A percentile compares a stretch with the other conserved stretches of the same genome.
Evolutionary conservation across 495 filamentous ascomycete genomes (phyloP).

Genomic region (Tuber borchii): DNA sequence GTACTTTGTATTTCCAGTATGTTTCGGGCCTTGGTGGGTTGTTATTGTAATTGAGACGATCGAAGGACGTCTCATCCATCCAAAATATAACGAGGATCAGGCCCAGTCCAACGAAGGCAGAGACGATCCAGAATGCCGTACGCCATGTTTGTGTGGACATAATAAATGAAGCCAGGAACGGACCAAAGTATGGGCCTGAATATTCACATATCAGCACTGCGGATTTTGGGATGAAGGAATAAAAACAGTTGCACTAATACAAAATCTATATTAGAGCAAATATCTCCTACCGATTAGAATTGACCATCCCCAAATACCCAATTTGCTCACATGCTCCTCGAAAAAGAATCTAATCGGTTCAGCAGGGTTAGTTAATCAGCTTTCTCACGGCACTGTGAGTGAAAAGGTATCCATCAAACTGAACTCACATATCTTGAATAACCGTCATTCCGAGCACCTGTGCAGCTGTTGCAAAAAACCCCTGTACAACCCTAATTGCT

Average conservation of each 20-base stretch:
- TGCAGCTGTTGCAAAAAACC: slow-evolving; percentile 32
- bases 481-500: slow-evolving; percentile 30
- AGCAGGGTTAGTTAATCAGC: neutral
- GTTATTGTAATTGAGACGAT: slow-evolving; percentile 19
- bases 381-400: neutral
- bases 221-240: neutral
- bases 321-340: slow-evolving; percentile 34
- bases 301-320: slow-evolving; percentile 38
- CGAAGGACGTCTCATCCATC: slow-evolving; percentile 35
- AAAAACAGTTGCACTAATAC: neutral
- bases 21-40: slow-evolving; percentile 22
- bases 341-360: slow-evolving; percentile 26
- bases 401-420: neutral
- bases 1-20: slow-evolving; percentile 20
- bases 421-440: slow-evolving; percentile 37
- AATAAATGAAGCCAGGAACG: slow-evolving; percentile 34
- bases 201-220: neutral
- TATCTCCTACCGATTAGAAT: slow-evolving; percentile 22
- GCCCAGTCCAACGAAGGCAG: slow-evolving; percentile 24
- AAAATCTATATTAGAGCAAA: neutral
- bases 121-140: slow-evolving; percentile 29
- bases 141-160: slow-evolving; percentile 23
- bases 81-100: slow-evolving; percentile 22
- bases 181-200: slow-evolving; percentile 32
- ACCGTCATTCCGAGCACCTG: slow-evolving; percentile 37